These are phyloP conservation scores for Phanerochaete sordida DNA, from an alignment of 768 basidiomycete species.

Conservation along the genomic window DNA sequence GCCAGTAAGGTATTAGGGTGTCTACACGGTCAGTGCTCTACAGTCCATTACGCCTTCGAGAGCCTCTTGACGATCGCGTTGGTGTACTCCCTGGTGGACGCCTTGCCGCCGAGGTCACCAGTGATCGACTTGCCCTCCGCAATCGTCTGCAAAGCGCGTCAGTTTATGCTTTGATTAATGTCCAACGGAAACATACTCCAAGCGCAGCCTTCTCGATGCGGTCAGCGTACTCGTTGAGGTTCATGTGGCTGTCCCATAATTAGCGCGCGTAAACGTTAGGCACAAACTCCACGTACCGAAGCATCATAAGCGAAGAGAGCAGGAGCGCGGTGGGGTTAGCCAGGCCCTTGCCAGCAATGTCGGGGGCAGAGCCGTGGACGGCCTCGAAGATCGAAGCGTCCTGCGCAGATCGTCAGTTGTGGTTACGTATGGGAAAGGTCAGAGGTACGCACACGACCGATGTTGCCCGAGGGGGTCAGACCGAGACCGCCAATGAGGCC, in stretches of 20 bases:
- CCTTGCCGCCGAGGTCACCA: constrained; percentile 92
- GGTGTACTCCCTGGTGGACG: constrained; percentile 88
- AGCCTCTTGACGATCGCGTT: constrained; percentile 81
- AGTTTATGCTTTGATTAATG: neutral
- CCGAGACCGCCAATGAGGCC: constrained; percentile 92
- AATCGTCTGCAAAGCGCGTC: constrained; percentile 65
- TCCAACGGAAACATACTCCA: constrained; percentile 50
- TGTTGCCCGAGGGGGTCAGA: constrained; percentile 96
- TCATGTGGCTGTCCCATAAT: constrained; percentile 76
- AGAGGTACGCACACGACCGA: constrained; percentile 70
- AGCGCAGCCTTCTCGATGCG: constrained; percentile 93
- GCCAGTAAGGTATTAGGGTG: constrained; percentile 11
- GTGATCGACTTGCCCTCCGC: constrained; percentile 96
- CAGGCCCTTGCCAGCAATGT: constrained; percentile 93
- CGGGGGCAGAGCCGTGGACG: constrained; percentile 99
- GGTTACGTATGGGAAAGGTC: neutral
- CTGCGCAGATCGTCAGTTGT: constrained; percentile 34
- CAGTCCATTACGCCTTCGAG: constrained; percentile 19
- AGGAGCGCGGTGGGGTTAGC: constrained; percentile 99
- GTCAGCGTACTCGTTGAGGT: constrained; percentile 73
- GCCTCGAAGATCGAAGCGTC: constrained; percentile 99
- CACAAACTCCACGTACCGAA: constrained; percentile 55
- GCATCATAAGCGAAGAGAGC: constrained; percentile 95
- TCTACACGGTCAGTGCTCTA: constrained; percentile 6
- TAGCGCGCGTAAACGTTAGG: constrained; percentile 12